Base-by-base conservation (phyloP, 352 stramenopile species). In the Globisporangium camurandrum region DNA sequence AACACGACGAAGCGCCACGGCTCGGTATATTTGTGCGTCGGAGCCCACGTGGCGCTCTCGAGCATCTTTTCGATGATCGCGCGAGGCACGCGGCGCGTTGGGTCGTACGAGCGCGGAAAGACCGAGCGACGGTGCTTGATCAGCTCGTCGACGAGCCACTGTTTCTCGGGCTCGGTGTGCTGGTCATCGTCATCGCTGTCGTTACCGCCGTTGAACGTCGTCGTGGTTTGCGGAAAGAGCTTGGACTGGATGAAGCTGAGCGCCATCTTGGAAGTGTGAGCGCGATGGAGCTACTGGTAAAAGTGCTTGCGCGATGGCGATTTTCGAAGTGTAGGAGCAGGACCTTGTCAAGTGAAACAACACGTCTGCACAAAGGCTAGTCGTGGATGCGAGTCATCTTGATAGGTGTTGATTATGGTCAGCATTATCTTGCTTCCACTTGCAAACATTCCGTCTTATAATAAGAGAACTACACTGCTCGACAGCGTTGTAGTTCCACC, bases 1-100 rank as follows among this genome's bases (percentile, higher is more conserved):
- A 93, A 93, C 17, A 93, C 69, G 20, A 88, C 59, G 48, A 92
- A 93, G 39, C 78, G 80, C 83, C 83, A 94, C 20, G 83, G 83
- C 64, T 93, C 83, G 2, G 83, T 92, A 45, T 72, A 70, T 46
- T 62, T 71, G 51, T 93, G 80, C 1, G 83, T 93, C 39, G 83
- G 83, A 9, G 83, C 83, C 83, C 83, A 93, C 61, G 91, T 91
- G 28, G 83, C 80, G 44, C 64, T 71, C 42, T 75, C 64, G 33
- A 93, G 64, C 75, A 93, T 88, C 57, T 84, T 81, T 27, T 89
- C 59, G 22, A 93, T 39, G 30, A 92, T 54, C 14, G 67, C 69
- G 17, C 66, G 61, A 7, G 80, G 66, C 34, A 92, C 80, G 2
- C 57, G 49, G 44, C 71, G 73, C 20, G 48, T 61, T 40, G 43